Percentiles rank a stretch among this genome's conserved stretches.
phyloP scores from a whole-genome alignment of 2,329 filamentous ascomycete genomes.

The Ceratocystis smalleyi region DNA sequence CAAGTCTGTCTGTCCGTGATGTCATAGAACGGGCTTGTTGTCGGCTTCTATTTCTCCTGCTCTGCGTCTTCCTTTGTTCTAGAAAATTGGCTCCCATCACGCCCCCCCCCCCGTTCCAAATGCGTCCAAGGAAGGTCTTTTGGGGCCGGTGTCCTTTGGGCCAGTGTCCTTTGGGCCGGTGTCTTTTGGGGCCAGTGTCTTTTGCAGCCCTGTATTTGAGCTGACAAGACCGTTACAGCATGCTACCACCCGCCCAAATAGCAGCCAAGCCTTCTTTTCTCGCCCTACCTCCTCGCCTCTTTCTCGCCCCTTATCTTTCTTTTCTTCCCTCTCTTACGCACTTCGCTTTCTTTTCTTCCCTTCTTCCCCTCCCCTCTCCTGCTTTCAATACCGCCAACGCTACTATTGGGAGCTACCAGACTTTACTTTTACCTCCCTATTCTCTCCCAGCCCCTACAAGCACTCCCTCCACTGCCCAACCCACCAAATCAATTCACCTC shows the following conservation, averaged over 20 bases:
- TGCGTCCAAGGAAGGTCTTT: too few relatives aligned
- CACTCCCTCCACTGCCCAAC: background rate
- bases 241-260: background rate
- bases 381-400: background rate
- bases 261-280: background rate
- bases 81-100: too few relatives aligned
- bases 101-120: too few relatives aligned
- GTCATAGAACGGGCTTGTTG: background rate
- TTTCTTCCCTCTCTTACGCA: conserved; percentile 2
- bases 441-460: background rate
- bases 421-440: background rate
- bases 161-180: background rate
- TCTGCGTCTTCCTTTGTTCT: too few relatives aligned
- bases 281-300: background rate
- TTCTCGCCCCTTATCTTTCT: background rate
- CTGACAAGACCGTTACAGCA: background rate
- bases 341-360: background rate
- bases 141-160: background rate
- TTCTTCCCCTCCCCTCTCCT: background rate
- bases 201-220: background rate
- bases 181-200: background rate
- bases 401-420: background rate
- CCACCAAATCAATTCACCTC: background rate
- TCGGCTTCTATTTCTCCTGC: too few relatives aligned
- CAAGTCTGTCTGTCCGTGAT: background rate